A percentile compares a stretch with the other conserved stretches of the same genome.
Evolutionary conservation across 305 asterid species (phyloP).

Genomic region (Coffea humblotiana): DNA sequence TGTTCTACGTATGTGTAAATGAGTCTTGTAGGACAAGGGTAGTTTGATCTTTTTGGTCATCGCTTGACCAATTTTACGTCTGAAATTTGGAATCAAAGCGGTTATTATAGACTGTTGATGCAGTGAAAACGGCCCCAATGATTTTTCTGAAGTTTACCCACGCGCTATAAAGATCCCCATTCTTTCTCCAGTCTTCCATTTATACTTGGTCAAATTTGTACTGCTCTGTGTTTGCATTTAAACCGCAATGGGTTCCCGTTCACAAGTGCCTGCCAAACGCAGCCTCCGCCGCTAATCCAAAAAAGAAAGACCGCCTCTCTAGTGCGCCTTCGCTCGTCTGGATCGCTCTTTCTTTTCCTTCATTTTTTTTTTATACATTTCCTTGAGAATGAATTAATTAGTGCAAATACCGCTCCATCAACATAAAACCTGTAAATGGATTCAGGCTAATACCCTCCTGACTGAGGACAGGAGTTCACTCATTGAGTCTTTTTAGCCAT

Average conservation of each 20-base stretch:
- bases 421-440: neutral
- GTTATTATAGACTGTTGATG: neutral
- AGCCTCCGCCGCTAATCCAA: neutral
- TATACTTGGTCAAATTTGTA: neutral
- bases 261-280: neutral
- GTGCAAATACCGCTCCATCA: too few species aligned
- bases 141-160: neutral
- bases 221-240: neutral
- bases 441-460: neutral
- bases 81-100: neutral
- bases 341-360: too few species aligned
- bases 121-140: neutral
- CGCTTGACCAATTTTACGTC: neutral
- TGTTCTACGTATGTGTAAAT: neutral
- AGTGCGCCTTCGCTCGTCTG: neutral
- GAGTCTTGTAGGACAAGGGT: neutral
- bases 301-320: neutral
- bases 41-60: neutral
- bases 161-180: neutral
- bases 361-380: too few species aligned
- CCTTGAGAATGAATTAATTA: neutral
- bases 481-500: neutral
- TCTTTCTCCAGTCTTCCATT: neutral
- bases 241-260: neutral
- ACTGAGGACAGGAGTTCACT: neutral